These are phyloP conservation scores for Pythium folliculosum DNA, from an alignment of 352 stramenopile genomes.

Conservation along the genomic window DNA sequence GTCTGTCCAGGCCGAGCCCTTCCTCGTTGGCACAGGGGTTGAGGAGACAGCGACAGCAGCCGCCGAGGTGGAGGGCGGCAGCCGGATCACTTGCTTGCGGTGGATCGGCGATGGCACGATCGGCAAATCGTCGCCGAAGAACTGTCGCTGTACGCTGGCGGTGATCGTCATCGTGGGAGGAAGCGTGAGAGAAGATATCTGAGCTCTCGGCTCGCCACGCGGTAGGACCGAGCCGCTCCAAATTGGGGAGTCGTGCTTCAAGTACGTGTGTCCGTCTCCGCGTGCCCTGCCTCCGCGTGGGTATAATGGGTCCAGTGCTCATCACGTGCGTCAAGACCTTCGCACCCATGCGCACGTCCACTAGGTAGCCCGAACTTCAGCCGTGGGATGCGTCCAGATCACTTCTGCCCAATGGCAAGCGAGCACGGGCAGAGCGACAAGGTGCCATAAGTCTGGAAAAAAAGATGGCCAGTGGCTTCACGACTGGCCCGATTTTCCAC, in stretches of 20 bases:
- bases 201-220: neutral
- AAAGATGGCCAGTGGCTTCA: neutral
- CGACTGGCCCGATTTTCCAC: neutral
- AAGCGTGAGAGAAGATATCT: conserved; percentile 10
- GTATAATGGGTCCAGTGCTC: neutral
- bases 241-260: too few species aligned
- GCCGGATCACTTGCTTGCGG: conserved; percentile 14
- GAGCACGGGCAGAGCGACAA: neutral
- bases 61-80: neutral
- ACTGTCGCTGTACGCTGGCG: conserved; percentile 7
- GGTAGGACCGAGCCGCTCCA: too few species aligned
- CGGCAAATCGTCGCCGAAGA: conserved; percentile 6
- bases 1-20: conserved; percentile 34
- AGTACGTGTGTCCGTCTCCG: neutral
- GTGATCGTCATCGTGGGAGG: conserved; percentile 9
- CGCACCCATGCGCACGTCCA: neutral
- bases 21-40: neutral
- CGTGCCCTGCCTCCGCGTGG: neutral
- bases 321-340: neutral
- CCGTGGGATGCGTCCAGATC: neutral
- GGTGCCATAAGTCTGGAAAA: neutral
- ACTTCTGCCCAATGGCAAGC: neutral
- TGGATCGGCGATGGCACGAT: neutral
- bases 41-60: neutral
- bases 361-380: neutral